phyloP scores from a whole-genome alignment of 1,284 basidiomycete genomes.

The Pseudozyma flocculosa region DNA sequence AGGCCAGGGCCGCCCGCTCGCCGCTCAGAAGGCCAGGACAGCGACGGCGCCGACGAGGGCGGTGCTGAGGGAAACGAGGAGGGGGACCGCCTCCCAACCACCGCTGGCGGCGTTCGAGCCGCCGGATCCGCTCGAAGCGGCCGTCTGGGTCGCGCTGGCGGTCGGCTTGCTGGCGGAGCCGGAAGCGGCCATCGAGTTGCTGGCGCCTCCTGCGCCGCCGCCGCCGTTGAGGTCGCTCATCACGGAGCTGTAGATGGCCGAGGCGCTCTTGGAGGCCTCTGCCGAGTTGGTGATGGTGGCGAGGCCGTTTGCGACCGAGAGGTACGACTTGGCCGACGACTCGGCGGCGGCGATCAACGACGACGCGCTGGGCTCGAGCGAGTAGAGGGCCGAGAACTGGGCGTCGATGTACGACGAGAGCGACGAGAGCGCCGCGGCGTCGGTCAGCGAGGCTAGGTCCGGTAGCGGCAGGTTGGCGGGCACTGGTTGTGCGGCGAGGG shows the following conservation, averaged over 20 bases:
- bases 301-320: not conserved
- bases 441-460: not conserved
- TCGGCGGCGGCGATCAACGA: not conserved
- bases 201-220: not conserved
- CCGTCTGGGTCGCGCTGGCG: no score
- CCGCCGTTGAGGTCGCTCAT: not conserved
- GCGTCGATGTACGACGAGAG: not conserved
- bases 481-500: no score
- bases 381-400: not conserved
- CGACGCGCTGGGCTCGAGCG: not conserved
- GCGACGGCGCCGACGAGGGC: no score
- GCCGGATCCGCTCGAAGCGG: no score
- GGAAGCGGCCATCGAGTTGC: not conserved
- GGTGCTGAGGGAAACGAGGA: no score
- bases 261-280: not conserved
- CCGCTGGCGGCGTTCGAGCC: no score
- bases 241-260: not conserved
- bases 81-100: no score
- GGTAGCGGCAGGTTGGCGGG: not conserved
- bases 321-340: not conserved
- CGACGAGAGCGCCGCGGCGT: not conserved
- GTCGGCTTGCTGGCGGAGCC: no score
- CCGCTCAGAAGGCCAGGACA: no score
- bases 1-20: no score
- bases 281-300: not conserved